These are phyloP conservation scores for Tilletia caries DNA, from an alignment of 1,284 basidiomycete species.

Conservation along the genomic window DNA sequence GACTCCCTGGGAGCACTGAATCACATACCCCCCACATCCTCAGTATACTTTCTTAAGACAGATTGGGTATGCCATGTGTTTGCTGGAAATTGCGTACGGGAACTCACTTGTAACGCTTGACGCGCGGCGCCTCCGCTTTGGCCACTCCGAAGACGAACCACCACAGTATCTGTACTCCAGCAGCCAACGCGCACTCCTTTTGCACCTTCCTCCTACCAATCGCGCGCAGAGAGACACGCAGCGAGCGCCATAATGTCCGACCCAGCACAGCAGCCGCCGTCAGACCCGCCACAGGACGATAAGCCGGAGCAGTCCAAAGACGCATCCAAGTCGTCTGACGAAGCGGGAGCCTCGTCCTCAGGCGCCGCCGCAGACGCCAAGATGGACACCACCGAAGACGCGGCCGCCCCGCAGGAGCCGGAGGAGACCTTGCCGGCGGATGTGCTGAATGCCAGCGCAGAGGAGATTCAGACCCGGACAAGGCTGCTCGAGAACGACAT, in stretches of 20 bases:
- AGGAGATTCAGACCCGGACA: constrained; percentile 50
- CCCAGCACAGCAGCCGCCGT: constrained; percentile 13
- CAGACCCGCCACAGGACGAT: constrained; percentile 14
- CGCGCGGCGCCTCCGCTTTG: constrained; percentile 5
- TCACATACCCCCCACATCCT: no score
- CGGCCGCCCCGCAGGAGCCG: background rate
- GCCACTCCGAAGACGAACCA: background rate
- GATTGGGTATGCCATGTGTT: no score
- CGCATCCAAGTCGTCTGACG: background rate
- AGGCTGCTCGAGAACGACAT: constrained; percentile 52
- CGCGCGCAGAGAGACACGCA: background rate
- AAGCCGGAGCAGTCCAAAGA: background rate
- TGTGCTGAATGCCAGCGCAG: constrained; percentile 42
- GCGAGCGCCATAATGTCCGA: background rate
- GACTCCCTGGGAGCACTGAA: background rate
- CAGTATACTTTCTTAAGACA: no score
- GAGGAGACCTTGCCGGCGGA: constrained; percentile 36
- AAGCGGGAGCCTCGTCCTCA: background rate
- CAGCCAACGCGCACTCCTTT: background rate
- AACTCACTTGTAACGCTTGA: no score
- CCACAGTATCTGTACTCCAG: background rate
- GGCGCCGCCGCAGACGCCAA: constrained; percentile 5
- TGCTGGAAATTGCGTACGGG: no score
- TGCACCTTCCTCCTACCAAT: background rate
- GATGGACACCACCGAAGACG: constrained; percentile 14